Conservation (phyloP, 2,329 filamentous ascomycete species). For the Penicillium verrucosum region DNA sequence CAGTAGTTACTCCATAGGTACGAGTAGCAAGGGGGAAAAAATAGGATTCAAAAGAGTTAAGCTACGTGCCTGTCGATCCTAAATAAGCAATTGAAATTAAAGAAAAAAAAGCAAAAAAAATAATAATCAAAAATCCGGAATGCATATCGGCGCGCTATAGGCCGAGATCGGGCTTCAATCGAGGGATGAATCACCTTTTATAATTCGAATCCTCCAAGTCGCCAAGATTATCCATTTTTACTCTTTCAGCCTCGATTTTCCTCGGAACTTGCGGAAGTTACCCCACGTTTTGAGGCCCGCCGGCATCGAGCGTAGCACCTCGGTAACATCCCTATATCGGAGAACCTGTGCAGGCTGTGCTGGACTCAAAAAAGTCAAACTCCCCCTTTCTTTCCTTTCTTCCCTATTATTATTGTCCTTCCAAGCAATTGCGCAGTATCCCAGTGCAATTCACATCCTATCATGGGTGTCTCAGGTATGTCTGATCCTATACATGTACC, state of each 20-base stretch:
- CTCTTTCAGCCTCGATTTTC: not conserved
- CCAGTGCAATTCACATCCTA: not conserved
- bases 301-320: not conserved
- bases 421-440: not conserved
- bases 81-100: not conserved
- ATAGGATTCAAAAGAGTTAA: not conserved
- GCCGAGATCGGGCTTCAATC: not conserved
- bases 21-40: not conserved
- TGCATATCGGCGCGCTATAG: not conserved
- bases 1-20: not conserved
- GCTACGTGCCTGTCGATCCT: not conserved
- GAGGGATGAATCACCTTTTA: not conserved
- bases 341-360: not conserved
- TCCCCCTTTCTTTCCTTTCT: not conserved
- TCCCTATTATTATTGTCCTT: not conserved
- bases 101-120: not conserved
- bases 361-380: not conserved
- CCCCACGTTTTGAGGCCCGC: not conserved
- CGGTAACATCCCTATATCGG: not conserved
- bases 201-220: not conserved
- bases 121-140: not conserved
- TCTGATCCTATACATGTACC: not conserved
- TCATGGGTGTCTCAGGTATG: slow-evolving; percentile 18
- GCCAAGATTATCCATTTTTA: not conserved
- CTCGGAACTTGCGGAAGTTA: not conserved